phyloP scores from a whole-genome alignment of 306 rosid genomes.

The Malus sylvestris region DNA sequence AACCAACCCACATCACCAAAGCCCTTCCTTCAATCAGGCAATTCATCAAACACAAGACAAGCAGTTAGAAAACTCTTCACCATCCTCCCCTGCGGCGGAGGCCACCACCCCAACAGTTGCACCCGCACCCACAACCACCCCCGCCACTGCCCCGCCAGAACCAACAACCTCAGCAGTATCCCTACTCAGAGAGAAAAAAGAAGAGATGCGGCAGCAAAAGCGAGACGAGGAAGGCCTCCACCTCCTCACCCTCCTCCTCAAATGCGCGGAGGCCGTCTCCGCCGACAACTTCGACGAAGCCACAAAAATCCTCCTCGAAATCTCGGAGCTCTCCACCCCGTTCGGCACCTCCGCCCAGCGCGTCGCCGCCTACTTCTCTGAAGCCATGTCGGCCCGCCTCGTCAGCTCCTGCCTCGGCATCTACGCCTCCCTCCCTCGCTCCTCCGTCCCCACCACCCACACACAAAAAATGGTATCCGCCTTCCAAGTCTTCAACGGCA shows the following conservation, averaged over 20 bases:
- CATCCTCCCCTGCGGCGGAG: background rate
- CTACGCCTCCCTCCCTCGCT: slow-evolving; percentile 58
- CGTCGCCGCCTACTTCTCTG: slow-evolving; percentile 94
- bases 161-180: slow-evolving; percentile 6
- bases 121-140: background rate
- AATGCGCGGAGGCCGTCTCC: slow-evolving; percentile 92
- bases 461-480: slow-evolving; percentile 90
- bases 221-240: slow-evolving; percentile 85
- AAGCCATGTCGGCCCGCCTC: slow-evolving; percentile 91
- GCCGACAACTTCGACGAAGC: slow-evolving; percentile 84
- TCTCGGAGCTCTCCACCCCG: slow-evolving; percentile 77
- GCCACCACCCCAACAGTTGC: background rate
- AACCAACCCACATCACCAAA: background rate
- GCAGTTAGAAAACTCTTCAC: background rate
- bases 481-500: slow-evolving; percentile 92
- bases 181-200: slow-evolving; percentile 50
- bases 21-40: slow-evolving; percentile 2
- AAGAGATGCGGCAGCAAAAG: slow-evolving; percentile 69
- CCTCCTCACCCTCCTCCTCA: slow-evolving; percentile 76
- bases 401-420: slow-evolving; percentile 88
- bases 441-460: slow-evolving; percentile 30
- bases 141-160: background rate
- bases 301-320: slow-evolving; percentile 68
- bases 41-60: slow-evolving; percentile 2
- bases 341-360: slow-evolving; percentile 95